Base-by-base conservation (phyloP, 805 yeast species). In the Yarrowia osloensis region DNA sequence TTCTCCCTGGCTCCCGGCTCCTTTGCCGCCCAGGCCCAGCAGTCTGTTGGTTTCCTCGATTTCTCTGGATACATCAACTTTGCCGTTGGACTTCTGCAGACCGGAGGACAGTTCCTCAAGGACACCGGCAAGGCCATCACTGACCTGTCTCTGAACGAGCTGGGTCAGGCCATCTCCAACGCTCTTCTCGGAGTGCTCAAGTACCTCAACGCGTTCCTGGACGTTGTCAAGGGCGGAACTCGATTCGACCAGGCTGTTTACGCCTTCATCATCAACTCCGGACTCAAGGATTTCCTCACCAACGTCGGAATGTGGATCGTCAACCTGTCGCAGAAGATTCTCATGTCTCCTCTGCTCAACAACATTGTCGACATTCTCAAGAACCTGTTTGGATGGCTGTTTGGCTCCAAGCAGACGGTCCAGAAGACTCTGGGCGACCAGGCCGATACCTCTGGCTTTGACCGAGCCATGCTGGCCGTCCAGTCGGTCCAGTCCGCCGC, bases 341-440 rank as follows among this genome's bases (percentile, higher is more conserved):
- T 57, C 63, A 57, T 57, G 63, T 57, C 63, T 3, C 63, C 63
- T 28, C 63, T 57, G 63, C 63, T 57, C 49, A 57, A 57, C 63
- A 57, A 57, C 63, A 39, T 57, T 57, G 63, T 57, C 39, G 49
- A 57, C 39, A 57, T 57, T 28, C 63, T 57, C 37, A 57, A 57
- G 63, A 57, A 57, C 63, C 49, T 57, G 15, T 57, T 57, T 40
- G 63, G 49, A 35, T 57, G 63, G 63, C 49, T 57, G n/a, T 57
- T 57, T 57, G 63, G 63, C 63, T 57, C 63, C 49, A 57, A 57
- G 63, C 63, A 57, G 63, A 57, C 63, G 3, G 63, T 57, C 9
- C 49, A 57, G 63, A 26, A 57, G 63, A 19, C 49, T 11, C 63
- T 57, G 3, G 63, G 63, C 12, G 35, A 21, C 37, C 49, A 39